Base-by-base conservation (phyloP, 176 grass and related monocot species). In the bread wheat (Triticum aestivum) region DNA sequence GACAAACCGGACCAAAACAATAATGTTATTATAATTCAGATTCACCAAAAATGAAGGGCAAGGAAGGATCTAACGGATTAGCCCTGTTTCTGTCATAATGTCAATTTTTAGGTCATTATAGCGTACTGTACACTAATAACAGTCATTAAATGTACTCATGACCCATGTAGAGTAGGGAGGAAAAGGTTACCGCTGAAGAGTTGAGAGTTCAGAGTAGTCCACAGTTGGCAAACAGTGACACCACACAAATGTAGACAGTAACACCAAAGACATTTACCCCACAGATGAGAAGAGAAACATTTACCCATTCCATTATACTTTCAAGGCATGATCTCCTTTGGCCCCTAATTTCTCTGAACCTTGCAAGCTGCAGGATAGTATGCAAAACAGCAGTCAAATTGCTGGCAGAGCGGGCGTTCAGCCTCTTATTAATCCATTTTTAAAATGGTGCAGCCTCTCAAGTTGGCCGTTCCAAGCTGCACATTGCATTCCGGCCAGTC, bases 401-500 rank as follows among this genome's bases (percentile, higher is more conserved):
- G 18, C 56, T 21, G 20, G 56, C 20, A 59, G 56, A 3, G 1
- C 3, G 27, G 23, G n/a, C 10, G 4, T 8, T 38, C 20, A 70
- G 17, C 68, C 17, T 70, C 33, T 8, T 3, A 45, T 59, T 21
- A 59, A 44, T 4, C n/a, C 11, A 14, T 49, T 74, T 74, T 9
- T 9, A 30, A 29, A 75, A 29, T 51, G 73, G 3, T 2, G 24
- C 73, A 68, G 79, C 73, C 79, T 20, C 21, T 65, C 8, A 51
- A 51, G 45, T 37, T 47, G 52, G 54, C 73, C 52, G 61, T 58
- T 79, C 89, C 42, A 74, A 78, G 41, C 26, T 74, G 74, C 65
- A 54, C 77, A 73, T 58, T 90, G 81, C 42, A 65, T 30, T 75
- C n/a, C 47, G 35, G 47, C 89, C 81, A 38, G 76, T 80, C 61